Conservation (phyloP, 176 grass and related monocot genomes). For the Microstegium vimineum region DNA sequence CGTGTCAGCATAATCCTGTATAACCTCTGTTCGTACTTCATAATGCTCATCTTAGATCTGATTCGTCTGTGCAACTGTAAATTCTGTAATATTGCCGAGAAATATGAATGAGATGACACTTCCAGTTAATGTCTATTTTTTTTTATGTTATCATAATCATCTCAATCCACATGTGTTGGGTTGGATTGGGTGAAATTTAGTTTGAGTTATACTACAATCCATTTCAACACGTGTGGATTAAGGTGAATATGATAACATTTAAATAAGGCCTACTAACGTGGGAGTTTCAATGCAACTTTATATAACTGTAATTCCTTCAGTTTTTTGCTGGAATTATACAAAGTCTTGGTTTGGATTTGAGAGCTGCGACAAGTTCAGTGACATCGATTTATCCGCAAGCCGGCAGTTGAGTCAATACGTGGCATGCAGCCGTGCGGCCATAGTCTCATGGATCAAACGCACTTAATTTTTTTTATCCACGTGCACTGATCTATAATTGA, state of each 20-base stretch:
- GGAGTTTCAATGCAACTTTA: neutral
- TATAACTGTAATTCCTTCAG: neutral
- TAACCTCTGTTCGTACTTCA: neutral
- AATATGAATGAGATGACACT: neutral
- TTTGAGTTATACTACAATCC: too few relatives aligned
- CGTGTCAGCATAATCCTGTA: neutral
- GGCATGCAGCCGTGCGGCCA: neutral
- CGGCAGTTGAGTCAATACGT: neutral
- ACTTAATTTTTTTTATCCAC: too few relatives aligned
- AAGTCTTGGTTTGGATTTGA: neutral
- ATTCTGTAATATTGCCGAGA: neutral
- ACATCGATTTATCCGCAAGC: neutral
- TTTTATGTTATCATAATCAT: too few relatives aligned
- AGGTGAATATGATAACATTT: too few relatives aligned
- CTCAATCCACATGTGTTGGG: too few relatives aligned
- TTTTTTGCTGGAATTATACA: neutral
- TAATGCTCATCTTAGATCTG: neutral
- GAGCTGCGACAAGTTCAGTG: neutral
- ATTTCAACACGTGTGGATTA: too few relatives aligned
- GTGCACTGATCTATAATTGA: too few relatives aligned
- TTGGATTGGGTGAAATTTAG: too few relatives aligned
- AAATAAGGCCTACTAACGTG: too few relatives aligned
- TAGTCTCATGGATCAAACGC: too few relatives aligned
- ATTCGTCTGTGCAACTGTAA: neutral
- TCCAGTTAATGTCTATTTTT: too few relatives aligned